Percentiles rank a stretch among this genome's conserved stretches.
These are phyloP conservation scores for Forsythia suspensa DNA, from an alignment of 257 asterid genomes.

Conservation along the genomic window DNA sequence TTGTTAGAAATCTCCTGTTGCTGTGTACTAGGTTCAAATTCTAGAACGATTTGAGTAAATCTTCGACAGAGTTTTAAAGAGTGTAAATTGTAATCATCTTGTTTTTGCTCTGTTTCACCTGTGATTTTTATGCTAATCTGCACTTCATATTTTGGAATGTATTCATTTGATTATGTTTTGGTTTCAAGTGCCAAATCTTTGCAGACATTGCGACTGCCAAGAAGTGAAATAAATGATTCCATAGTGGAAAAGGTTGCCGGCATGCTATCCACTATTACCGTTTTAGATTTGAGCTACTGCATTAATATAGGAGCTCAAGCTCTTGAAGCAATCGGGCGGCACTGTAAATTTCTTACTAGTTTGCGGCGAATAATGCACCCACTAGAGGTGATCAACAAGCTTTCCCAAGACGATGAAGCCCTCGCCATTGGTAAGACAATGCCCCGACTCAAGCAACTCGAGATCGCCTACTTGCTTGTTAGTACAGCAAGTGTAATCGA, in stretches of 20 bases:
- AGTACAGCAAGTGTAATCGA: slow-evolving; percentile 52
- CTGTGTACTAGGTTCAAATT: background rate
- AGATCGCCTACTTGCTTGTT: slow-evolving; percentile 75
- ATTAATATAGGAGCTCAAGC: slow-evolving; percentile 63
- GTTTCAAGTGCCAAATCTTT: slow-evolving; percentile 72
- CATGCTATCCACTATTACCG: slow-evolving; percentile 48
- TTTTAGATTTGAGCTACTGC: slow-evolving; percentile 83
- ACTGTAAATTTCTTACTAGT: slow-evolving; percentile 59
- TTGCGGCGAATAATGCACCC: slow-evolving; percentile 82
- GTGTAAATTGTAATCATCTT: background rate
- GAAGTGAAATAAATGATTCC: slow-evolving; percentile 56
- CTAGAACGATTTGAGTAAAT: background rate
- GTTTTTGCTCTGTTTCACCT: too few relatives aligned
- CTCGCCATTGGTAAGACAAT: slow-evolving; percentile 48
- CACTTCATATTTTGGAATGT: background rate
- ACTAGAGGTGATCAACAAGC: slow-evolving; percentile 42
- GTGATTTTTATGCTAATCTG: background rate
- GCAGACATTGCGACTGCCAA: slow-evolving; percentile 53
- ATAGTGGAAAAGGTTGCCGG: slow-evolving; percentile 46
- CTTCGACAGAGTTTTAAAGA: background rate
- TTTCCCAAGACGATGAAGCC: slow-evolving; percentile 44
- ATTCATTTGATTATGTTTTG: slow-evolving; percentile 21
- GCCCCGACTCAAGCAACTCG: slow-evolving; percentile 79
- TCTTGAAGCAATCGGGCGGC: slow-evolving; percentile 63
- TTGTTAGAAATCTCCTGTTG: background rate